Percentiles rank a stretch among this genome's conserved stretches.
Evolutionary conservation across 306 rosid species (phyloP).

Genomic region (Quercus berberidifolia): DNA sequence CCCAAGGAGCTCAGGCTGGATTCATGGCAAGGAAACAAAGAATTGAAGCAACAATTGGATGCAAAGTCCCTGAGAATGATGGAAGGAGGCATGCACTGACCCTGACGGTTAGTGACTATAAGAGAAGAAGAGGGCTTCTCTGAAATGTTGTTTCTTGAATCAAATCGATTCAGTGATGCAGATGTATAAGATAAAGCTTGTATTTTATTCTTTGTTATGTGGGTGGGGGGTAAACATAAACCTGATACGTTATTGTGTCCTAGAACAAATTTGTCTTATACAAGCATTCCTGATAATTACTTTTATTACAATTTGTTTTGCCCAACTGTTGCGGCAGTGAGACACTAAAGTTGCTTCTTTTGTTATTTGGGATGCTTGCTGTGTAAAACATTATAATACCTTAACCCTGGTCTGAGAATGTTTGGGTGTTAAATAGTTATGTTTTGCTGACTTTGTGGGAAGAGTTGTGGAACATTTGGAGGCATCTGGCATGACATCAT

Average conservation of each 20-base stretch:
- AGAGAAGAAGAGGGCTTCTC: conserved; percentile 88
- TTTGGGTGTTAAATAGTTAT: too few relatives aligned
- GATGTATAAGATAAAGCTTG: neutral
- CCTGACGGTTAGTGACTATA: conserved; percentile 77
- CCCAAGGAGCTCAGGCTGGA: conserved; percentile 74
- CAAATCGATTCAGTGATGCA: neutral
- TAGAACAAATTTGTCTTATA: neutral
- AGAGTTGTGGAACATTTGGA: too few relatives aligned
- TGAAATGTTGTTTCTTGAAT: conserved; percentile 31
- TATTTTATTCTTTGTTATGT: too few relatives aligned
- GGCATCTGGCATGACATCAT: too few relatives aligned
- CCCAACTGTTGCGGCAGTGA: neutral
- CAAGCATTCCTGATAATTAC: neutral
- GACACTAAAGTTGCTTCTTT: too few relatives aligned
- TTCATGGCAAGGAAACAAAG: conserved; percentile 71
- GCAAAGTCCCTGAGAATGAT: conserved; percentile 71
- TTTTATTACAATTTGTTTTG: neutral
- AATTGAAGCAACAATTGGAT: conserved; percentile 72
- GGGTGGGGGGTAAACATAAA: too few relatives aligned
- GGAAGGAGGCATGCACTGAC: conserved; percentile 64
- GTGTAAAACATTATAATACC: too few relatives aligned
- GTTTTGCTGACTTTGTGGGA: too few relatives aligned
- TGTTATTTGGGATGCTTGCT: too few relatives aligned
- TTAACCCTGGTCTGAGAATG: too few relatives aligned
- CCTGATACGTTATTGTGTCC: neutral